Evolutionary conservation across 2,329 filamentous ascomycete genomes (phyloP).

Genomic region (Phaeosphaeria sp.): DNA sequence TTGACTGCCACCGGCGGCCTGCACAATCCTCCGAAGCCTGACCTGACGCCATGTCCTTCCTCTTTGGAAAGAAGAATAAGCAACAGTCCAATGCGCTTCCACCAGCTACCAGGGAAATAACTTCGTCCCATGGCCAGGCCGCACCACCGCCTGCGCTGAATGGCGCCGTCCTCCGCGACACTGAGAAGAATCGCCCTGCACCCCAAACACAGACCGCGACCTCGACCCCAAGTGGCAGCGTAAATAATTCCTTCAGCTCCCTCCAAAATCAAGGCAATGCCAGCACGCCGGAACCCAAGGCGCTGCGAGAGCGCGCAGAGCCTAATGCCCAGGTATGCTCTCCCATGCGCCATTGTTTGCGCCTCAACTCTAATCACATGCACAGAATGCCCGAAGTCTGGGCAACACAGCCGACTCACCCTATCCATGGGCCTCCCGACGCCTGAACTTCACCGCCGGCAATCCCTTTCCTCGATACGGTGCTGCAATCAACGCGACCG

Average conservation of each 20-base stretch:
- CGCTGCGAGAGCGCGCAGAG: conserved; percentile 63
- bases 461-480: conserved; percentile 97
- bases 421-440: conserved; percentile 94
- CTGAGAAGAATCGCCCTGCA: conserved; percentile 44
- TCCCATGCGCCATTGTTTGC: background rate
- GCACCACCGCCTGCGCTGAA: conserved; percentile 51
- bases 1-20: conserved; percentile 33
- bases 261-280: conserved; percentile 63
- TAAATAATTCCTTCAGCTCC: conserved; percentile 70
- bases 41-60: conserved; percentile 56
- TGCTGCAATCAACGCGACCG: conserved; percentile 88
- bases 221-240: conserved; percentile 77
- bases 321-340: conserved; percentile 61
- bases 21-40: conserved; percentile 26
- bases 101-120: conserved; percentile 62
- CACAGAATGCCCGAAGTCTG: conserved; percentile 43
- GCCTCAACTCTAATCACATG: conserved; percentile 18
- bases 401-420: conserved; percentile 71
- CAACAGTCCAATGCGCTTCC: conserved; percentile 54
- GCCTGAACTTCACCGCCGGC: conserved; percentile 83
- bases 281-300: conserved; percentile 68
- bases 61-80: conserved; percentile 58
- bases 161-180: conserved; percentile 51
- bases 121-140: conserved; percentile 62
- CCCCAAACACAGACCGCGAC: conserved; percentile 61